Evolutionary conservation across 495 filamentous ascomycete genomes (phyloP).

Genomic region (Annulohypoxylon stygium): DNA sequence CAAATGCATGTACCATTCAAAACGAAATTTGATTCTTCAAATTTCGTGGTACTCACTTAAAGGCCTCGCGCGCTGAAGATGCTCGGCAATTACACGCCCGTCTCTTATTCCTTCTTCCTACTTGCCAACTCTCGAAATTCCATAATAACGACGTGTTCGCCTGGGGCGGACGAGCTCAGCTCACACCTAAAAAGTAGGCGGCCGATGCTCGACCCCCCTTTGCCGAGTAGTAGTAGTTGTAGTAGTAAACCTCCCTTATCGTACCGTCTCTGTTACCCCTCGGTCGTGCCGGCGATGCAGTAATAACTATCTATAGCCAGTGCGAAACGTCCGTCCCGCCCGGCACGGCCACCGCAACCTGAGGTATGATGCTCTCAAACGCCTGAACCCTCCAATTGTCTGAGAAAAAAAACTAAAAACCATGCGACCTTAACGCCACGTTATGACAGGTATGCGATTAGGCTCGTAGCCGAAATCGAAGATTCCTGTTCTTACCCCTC

Average conservation of each 20-base stretch:
- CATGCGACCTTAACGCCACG: constrained; percentile 49
- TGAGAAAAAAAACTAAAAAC: constrained; percentile 20
- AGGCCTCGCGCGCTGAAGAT: constrained; percentile 10
- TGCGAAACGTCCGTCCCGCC: constrained; percentile 32
- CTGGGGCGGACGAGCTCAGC: background rate
- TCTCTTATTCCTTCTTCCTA: background rate
- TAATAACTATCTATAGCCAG: constrained; percentile 43
- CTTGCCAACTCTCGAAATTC: background rate
- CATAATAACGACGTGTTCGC: background rate
- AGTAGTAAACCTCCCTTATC: constrained; percentile 8
- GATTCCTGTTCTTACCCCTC: constrained; percentile 20
- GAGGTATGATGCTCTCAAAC: constrained; percentile 46
- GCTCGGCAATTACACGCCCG: constrained; percentile 16
- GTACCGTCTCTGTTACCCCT: constrained; percentile 18
- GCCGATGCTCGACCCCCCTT: constrained; percentile 7
- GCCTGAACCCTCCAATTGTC: constrained; percentile 34
- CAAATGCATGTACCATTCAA: constrained; percentile 13
- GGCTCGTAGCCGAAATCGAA: constrained; percentile 23
- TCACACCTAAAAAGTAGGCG: background rate
- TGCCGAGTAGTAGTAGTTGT: background rate
- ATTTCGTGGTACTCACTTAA: constrained; percentile 22
- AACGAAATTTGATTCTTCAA: background rate
- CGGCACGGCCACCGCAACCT: constrained; percentile 25
- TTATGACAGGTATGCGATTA: constrained; percentile 39
- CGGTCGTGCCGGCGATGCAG: constrained; percentile 15